Evolutionary conservation across 208 protist species (phyloP).

Genomic region (Crithidia sp.): DNA sequence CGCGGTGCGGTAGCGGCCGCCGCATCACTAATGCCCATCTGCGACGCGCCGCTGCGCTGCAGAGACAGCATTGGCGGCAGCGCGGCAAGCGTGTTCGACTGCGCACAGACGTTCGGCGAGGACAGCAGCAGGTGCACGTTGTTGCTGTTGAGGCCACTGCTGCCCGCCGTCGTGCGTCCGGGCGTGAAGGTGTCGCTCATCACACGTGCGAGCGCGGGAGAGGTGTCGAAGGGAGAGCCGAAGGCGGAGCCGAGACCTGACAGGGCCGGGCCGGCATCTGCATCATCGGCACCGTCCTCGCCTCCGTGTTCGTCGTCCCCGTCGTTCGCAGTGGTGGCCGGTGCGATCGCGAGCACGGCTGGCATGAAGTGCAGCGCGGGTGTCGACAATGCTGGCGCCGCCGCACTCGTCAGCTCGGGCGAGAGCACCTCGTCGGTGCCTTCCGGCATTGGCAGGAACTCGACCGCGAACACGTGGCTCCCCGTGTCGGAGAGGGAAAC

Average conservation of each 20-base stretch:
- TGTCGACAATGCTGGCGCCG: not conserved
- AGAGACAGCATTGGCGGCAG: not conserved
- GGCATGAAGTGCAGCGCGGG: not conserved
- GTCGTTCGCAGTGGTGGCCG: not conserved
- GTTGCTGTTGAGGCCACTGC: not conserved
- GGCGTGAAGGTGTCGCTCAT: not conserved
- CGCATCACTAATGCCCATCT: not conserved
- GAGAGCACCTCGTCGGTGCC: not conserved
- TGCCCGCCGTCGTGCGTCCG: no score
- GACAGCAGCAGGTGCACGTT: not conserved
- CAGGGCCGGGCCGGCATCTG: not conserved
- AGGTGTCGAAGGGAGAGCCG: conserved; percentile 6
- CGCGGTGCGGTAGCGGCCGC: not conserved
- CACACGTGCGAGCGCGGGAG: conserved; percentile 4
- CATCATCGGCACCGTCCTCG: not conserved
- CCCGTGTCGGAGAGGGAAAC: not conserved
- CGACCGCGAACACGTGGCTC: conserved; percentile 1
- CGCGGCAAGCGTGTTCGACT: not conserved
- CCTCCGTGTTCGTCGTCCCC: not conserved
- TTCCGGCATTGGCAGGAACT: conserved; percentile 13
- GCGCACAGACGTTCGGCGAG: not conserved
- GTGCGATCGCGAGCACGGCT: not conserved
- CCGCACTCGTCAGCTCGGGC: not conserved
- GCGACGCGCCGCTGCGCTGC: not conserved
- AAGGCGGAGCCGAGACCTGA: not conserved